These are phyloP conservation scores for Populus tremula DNA, from an alignment of 345 rosid species.

Conservation along the genomic window DNA sequence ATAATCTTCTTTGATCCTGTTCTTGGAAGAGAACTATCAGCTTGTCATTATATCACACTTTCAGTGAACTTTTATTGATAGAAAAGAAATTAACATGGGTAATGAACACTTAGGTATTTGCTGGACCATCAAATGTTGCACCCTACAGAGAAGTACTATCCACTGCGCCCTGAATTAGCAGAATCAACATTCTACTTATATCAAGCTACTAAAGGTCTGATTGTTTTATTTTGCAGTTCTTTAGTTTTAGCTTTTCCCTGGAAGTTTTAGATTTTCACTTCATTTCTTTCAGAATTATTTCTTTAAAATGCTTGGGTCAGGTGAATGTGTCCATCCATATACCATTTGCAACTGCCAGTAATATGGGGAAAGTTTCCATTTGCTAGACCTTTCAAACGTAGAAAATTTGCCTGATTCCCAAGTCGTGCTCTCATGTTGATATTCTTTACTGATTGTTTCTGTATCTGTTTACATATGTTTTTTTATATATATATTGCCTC, in stretches of 20 bases:
- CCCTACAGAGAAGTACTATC: slow-evolving; percentile 95
- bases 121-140: slow-evolving; percentile 83
- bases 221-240: background rate
- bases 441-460: background rate
- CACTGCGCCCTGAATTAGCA: slow-evolving; percentile 90
- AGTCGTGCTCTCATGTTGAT: background rate
- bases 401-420: background rate
- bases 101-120: slow-evolving; percentile 51
- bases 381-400: background rate
- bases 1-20: background rate
- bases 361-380: background rate
- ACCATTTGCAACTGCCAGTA: background rate
- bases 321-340: background rate
- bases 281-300: background rate
- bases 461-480: background rate
- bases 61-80: slow-evolving; percentile 11
- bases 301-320: background rate
- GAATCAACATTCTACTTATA: slow-evolving; percentile 94
- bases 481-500: background rate
- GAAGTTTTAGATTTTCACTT: background rate
- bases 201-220: slow-evolving; percentile 92
- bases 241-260: background rate
- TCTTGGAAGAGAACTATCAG: background rate
- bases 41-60: slow-evolving; percentile 11
- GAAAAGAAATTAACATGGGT: slow-evolving; percentile 16